Percentiles rank a stretch among this genome's conserved stretches.
Evolutionary conservation across 495 filamentous ascomycete species (phyloP).

Genomic region (Podospora bellae-mahoneyi): DNA sequence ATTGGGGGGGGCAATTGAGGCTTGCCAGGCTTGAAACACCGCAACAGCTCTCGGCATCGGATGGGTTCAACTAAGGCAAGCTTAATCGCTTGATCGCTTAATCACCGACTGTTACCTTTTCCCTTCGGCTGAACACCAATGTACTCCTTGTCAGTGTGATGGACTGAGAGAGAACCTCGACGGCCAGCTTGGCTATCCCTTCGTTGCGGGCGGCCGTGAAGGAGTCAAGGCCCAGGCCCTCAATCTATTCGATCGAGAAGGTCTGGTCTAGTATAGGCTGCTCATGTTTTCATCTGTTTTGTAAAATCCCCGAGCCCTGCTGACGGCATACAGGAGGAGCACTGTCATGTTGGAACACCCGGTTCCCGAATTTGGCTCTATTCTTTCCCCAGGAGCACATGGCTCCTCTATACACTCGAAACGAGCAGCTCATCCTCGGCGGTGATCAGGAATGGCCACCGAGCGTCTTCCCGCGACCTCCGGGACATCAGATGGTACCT

Average conservation of each 20-base stretch:
- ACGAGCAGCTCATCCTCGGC: constrained; percentile 31
- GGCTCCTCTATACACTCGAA: constrained; percentile 34
- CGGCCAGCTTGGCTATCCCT: background rate
- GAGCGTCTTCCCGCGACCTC: constrained; percentile 17
- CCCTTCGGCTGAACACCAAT: background rate
- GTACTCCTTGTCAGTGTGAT: background rate
- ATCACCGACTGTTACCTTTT: constrained; percentile 9
- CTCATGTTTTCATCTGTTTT: background rate
- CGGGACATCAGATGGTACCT: constrained; percentile 23
- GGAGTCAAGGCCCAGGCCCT: background rate
- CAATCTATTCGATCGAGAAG: background rate
- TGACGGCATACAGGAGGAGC: background rate
- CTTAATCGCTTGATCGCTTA: constrained; percentile 12
- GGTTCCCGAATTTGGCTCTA: constrained; percentile 6
- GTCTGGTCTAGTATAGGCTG: background rate
- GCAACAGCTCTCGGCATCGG: constrained; percentile 24
- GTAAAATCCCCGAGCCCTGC: background rate
- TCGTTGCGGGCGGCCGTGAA: background rate
- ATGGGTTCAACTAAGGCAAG: constrained; percentile 11
- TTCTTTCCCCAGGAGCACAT: background rate
- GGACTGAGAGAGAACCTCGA: background rate
- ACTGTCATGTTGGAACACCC: background rate
- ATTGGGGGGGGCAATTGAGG: background rate
- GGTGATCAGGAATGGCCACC: constrained; percentile 38
- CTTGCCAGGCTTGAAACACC: constrained; percentile 17